These are phyloP conservation scores for Malus hybrid DNA, from an alignment of 331 rosid species.

Conservation along the genomic window DNA sequence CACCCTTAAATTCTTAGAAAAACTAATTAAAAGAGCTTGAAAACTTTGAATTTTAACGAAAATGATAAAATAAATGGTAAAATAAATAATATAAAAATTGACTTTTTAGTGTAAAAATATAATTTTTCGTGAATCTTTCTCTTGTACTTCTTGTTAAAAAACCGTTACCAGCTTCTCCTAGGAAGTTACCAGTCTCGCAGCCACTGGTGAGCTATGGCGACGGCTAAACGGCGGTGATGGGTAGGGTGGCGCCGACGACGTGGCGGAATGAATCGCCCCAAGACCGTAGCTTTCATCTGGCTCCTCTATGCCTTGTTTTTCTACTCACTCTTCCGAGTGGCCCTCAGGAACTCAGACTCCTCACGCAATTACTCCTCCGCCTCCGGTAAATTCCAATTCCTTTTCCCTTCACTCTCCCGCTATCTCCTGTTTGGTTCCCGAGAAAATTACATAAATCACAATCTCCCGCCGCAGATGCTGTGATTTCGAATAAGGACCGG, in stretches of 20 bases:
- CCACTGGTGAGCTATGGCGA: background rate
- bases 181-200: background rate
- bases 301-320: slow-evolving; percentile 42
- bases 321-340: slow-evolving; percentile 56
- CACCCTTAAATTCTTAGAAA: no score
- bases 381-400: slow-evolving; percentile 17
- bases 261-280: slow-evolving; percentile 31
- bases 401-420: background rate
- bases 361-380: background rate
- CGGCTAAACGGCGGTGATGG: background rate
- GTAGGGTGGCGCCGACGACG: slow-evolving; percentile 16
- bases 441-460: background rate
- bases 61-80: no score
- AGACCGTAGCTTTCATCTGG: slow-evolving; percentile 49
- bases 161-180: background rate
- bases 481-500: slow-evolving; percentile 26
- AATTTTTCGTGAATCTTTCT: no score
- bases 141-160: no score
- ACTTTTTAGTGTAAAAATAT: no score
- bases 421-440: background rate
- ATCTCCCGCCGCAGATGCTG: slow-evolving; percentile 22
- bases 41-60: no score
- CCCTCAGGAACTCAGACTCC: slow-evolving; percentile 33
- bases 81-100: no score
- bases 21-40: no score